Conservation (phyloP, 441 rosid species). For the Dalechampia spathulata region DNA sequence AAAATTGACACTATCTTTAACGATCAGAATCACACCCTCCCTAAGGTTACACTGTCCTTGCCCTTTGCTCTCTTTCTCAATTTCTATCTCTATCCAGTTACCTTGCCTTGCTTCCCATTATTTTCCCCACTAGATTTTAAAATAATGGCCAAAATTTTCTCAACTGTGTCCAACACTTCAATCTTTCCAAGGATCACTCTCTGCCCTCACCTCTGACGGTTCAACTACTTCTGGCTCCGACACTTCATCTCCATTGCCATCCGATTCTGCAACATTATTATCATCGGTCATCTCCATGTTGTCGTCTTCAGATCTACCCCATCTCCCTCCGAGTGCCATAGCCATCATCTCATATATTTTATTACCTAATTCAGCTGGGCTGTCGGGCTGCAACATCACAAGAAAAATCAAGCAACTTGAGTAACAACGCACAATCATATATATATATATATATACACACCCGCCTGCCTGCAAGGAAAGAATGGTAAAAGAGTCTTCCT, state of each 20-base stretch:
- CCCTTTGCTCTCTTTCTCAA: too few species aligned
- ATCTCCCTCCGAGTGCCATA: constrained; percentile 94
- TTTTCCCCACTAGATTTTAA: neutral
- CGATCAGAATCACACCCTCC: too few species aligned
- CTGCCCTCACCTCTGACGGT: constrained; percentile 85
- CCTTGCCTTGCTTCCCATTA: constrained; percentile 1
- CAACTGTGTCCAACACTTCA: constrained; percentile 10
- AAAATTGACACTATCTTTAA: too few species aligned
- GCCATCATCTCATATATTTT: constrained; percentile 98
- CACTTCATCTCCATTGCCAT: constrained; percentile 12
- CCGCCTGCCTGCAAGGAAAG: too few species aligned
- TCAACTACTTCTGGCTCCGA: constrained; percentile 64
- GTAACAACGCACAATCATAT: neutral
- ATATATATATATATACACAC: too few species aligned
- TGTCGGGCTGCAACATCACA: constrained; percentile 65
- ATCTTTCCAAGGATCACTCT: constrained; percentile 88
- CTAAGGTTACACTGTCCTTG: too few species aligned
- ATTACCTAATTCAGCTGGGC: constrained; percentile 88
- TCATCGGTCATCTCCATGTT: constrained; percentile 24
- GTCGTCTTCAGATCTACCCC: constrained; percentile 73
- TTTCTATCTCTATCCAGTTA: neutral
- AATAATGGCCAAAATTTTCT: constrained; percentile 6
- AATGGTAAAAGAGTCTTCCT: constrained; percentile 15
- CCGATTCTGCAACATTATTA: constrained; percentile 19
- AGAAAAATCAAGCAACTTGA: neutral